phyloP scores from a whole-genome alignment of 768 basidiomycete genomes.

The Lactarius hengduanensis region DNA sequence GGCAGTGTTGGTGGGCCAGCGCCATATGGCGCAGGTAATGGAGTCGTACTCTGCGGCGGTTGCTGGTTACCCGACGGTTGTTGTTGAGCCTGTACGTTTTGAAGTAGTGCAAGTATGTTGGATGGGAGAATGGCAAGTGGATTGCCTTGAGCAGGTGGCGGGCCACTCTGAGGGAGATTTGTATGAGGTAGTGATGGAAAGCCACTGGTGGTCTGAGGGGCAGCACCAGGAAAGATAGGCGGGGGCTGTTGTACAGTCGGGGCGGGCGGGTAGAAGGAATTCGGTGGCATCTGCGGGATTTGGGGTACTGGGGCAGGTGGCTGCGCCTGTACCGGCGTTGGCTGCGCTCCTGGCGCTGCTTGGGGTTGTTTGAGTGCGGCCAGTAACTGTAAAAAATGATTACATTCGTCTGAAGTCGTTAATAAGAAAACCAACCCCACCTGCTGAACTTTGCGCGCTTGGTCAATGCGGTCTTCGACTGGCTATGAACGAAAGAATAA shows the following conservation, averaged over 20 bases:
- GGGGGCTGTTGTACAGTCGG: conserved; percentile 34
- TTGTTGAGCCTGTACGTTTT: conserved; percentile 26
- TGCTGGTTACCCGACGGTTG: conserved; percentile 29
- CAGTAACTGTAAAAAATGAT: conserved; percentile 45
- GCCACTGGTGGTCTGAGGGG: conserved; percentile 25
- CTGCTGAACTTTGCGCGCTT: conserved; percentile 84
- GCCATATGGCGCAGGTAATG: conserved; percentile 19
- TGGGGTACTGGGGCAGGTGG: conserved; percentile 30
- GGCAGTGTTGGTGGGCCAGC: conserved; percentile 33
- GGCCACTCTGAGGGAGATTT: conserved; percentile 19
- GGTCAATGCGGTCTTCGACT: conserved; percentile 79
- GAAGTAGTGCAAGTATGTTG: conserved; percentile 28
- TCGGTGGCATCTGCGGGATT: conserved; percentile 32
- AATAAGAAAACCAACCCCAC: conserved; percentile 33
- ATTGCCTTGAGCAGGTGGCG: conserved; percentile 18
- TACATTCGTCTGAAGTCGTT: conserved; percentile 5
- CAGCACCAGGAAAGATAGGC: conserved; percentile 12
- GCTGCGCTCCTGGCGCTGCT: conserved; percentile 39
- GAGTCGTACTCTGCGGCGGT: conserved; percentile 18
- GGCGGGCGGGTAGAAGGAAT: conserved; percentile 48
- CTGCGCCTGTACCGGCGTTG: conserved; percentile 36
- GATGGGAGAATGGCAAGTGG: conserved; percentile 22
- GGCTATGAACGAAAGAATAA: conserved; percentile 36
- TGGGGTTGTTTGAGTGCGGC: conserved; percentile 78
- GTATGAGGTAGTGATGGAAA: conserved; percentile 26